Evolutionary conservation across 2,329 filamentous ascomycete genomes (phyloP).

Genomic region (Didymella lethalis): DNA sequence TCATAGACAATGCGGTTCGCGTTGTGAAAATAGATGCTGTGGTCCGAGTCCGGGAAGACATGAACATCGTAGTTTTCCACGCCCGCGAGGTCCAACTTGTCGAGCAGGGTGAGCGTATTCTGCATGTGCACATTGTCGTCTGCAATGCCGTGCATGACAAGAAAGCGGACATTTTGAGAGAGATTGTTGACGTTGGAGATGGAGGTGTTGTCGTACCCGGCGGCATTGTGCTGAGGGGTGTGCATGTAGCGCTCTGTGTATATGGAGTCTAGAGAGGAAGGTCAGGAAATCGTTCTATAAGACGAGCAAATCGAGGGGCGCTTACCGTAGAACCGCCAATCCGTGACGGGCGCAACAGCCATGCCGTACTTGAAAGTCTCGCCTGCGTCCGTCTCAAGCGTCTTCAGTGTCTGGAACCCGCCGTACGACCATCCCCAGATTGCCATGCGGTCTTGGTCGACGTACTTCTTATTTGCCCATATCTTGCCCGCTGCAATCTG

Average conservation of each 20-base stretch:
- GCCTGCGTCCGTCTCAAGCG: conserved; percentile 88
- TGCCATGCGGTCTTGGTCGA: conserved; percentile 81
- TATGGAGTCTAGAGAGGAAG: conserved; percentile 68
- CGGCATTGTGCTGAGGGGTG: conserved; percentile 81
- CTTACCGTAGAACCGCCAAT: conserved; percentile 88
- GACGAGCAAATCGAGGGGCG: background rate
- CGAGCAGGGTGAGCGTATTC: conserved; percentile 86
- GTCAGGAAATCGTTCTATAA: background rate
- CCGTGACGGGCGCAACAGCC: conserved; percentile 97
- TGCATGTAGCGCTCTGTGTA: conserved; percentile 99
- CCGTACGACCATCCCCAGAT: conserved; percentile 99
- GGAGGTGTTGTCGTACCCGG: conserved; percentile 77
- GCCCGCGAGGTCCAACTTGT: conserved; percentile 80
- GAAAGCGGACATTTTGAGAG: conserved; percentile 85
- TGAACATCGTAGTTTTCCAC: conserved; percentile 97
- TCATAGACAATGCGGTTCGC: conserved; percentile 91
- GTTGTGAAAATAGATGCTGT: conserved; percentile 93
- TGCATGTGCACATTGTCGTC: conserved; percentile 99
- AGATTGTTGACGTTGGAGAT: conserved; percentile 73
- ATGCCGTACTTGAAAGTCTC: conserved; percentile 94
- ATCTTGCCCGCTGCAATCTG: conserved; percentile 90
- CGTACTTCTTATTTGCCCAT: conserved; percentile 82
- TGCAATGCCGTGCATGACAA: conserved; percentile 94
- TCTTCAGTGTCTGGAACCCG: conserved; percentile 94
- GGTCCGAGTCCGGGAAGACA: conserved; percentile 95